Base-by-base conservation (phyloP, 345 rosid genomes). In the Lepidium africanum region DNA sequence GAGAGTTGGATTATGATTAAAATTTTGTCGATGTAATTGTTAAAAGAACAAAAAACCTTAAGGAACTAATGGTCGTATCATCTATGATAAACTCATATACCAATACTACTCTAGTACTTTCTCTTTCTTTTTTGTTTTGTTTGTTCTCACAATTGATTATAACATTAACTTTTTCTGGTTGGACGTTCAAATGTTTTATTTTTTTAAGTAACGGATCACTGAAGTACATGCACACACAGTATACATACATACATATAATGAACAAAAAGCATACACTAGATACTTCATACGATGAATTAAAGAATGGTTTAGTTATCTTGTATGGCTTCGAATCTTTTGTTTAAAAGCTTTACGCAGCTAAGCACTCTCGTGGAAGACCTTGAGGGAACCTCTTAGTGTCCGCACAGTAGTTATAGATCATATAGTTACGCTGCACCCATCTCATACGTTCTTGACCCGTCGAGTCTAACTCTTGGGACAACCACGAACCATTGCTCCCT, bases 301-400 rank as follows among this genome's bases (percentile, higher is more conserved):
- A 38, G 41, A 69, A 69, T 58, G 27, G 3, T 55, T 1, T 21
- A 21, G 19, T 35, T 33, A 3, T 0, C 10, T 40, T 37, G 5
- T 8, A 15, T 9, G 19, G 70, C 30, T 10, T 51, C 7, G 14
- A 23, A 46, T 48, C 7, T 38, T 37, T 58, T 16, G 40, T 45
- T 54, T n/a, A 55, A 33, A 67, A 43, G 55, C 54, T 25, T 30
- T 48, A 69, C 41, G 59, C 65, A 58, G 76, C 61, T 58, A 64
- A 6, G 65, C 81, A 80, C 58, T 80, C 83, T n/a, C 0, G 25
- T 60, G 78, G 83, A 15, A 77, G 65, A 46, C 83, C 81, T 43
- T 65, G 79, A 16, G 73, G 73, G 59, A 69, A 69, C 59, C 73
- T 59, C 23, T 48, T 39, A 48, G 50, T 8, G 38, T 80, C 81